Percentiles rank a stretch among this genome's conserved stretches.
Conservation (phyloP, 495 filamentous ascomycete species). For the Poronia punctata region DNA sequence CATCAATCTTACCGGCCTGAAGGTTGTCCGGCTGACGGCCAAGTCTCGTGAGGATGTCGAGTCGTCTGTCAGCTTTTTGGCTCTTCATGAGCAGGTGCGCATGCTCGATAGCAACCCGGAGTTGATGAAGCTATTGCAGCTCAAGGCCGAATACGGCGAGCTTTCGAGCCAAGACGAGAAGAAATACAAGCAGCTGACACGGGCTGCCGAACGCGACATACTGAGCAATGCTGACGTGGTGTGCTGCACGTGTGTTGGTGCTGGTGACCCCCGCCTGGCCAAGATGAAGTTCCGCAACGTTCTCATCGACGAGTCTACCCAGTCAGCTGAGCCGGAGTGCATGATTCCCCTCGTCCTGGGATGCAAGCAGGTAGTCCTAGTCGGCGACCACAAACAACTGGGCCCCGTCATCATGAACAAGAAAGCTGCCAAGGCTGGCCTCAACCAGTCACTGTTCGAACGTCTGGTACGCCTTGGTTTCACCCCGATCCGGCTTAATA, state of each 20-base stretch:
- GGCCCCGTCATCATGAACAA: constrained; percentile 99
- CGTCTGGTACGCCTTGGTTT: constrained; percentile 90
- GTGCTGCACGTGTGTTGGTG: constrained; percentile 97
- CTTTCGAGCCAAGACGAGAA: constrained; percentile 96
- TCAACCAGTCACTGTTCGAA: constrained; percentile 97
- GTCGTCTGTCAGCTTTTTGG: constrained; percentile 89
- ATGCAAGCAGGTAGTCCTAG: constrained; percentile 96
- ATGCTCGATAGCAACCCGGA: constrained; percentile 96
- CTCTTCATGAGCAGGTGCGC: constrained; percentile 92
- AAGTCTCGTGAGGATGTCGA: constrained; percentile 99
- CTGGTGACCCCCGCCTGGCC: constrained; percentile 87
- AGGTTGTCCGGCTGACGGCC: constrained; percentile 95
- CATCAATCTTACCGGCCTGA: constrained; percentile 88
- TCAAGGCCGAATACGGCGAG: constrained; percentile 89
- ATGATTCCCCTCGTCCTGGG: constrained; percentile 98
- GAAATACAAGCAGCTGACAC: constrained; percentile 91
- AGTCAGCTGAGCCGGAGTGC: constrained; percentile 98
- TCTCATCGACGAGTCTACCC: constrained; percentile 95
- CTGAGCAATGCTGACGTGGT: constrained; percentile 95
- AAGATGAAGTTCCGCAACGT: constrained; percentile 98
- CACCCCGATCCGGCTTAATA: constrained; percentile 86
- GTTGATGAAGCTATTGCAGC: constrained; percentile 79
- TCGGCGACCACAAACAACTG: constrained; percentile 97
- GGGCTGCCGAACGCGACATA: constrained; percentile 91
- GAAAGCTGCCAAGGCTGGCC: constrained; percentile 93